A percentile compares a stretch with the other conserved stretches of the same genome.
phyloP scores from a whole-genome alignment of 257 asterid species.

The Nicotiana otophora region DNA sequence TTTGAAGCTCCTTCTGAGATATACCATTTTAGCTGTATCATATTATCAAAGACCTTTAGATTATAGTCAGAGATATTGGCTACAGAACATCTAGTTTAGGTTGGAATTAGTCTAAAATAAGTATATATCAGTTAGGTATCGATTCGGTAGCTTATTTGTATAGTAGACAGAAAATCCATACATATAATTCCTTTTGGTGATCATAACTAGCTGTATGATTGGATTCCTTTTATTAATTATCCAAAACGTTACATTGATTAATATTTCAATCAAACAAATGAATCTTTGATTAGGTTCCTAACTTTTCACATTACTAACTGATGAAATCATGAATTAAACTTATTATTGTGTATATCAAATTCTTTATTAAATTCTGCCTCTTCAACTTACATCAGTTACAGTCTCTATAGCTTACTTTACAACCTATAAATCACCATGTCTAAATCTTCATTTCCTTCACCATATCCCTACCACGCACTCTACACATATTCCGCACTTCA shows the following conservation, averaged over 20 bases:
- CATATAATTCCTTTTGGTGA: background rate
- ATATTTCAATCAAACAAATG: background rate
- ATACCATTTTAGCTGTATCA: too few relatives aligned
- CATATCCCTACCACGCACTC: background rate
- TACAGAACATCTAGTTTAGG: background rate
- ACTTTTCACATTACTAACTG: background rate
- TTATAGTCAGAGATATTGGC: background rate
- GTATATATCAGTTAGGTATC: background rate
- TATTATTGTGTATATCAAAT: background rate
- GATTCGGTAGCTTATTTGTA: background rate
- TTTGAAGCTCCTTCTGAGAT: too few relatives aligned
- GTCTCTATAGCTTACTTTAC: background rate
- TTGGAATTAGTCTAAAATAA: background rate
- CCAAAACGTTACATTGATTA: background rate
- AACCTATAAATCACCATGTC: background rate
- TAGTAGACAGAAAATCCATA: background rate
- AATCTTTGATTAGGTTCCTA: background rate
- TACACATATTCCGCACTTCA: background rate
- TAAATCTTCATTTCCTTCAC: background rate
- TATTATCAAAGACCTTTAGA: background rate
- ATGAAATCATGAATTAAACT: background rate
- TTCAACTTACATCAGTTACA: slow-evolving; percentile 2
- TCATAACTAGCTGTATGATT: background rate
- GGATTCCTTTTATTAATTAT: background rate
- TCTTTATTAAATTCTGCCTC: background rate